These are phyloP conservation scores for Camelina laxa DNA, from an alignment of 345 rosid genomes.

Conservation along the genomic window DNA sequence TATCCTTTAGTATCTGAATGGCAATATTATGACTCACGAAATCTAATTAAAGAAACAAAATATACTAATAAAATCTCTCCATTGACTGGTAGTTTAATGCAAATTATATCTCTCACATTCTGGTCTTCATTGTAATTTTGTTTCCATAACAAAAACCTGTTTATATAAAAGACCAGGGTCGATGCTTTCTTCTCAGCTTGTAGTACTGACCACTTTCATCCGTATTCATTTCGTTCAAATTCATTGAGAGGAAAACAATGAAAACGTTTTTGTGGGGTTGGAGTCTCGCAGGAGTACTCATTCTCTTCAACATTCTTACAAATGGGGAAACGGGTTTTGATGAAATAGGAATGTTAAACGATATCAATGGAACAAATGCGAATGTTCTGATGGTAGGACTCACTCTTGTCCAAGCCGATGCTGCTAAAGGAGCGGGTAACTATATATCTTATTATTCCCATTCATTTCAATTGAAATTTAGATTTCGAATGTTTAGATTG, in stretches of 20 bases:
- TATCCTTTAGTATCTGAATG: neutral
- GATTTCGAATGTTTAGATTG: neutral
- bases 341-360: slow-evolving; percentile 3
- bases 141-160: slow-evolving; percentile 3
- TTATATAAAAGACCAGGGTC: slow-evolving; percentile 1
- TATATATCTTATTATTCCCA: neutral
- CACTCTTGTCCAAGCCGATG: slow-evolving; percentile 67
- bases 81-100: slow-evolving; percentile 8
- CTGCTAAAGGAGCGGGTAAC: slow-evolving; percentile 79
- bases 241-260: slow-evolving; percentile 19
- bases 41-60: neutral
- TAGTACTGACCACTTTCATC: neutral
- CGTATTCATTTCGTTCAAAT: neutral
- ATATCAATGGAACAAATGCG: slow-evolving; percentile 17
- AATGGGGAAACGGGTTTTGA: slow-evolving; percentile 21
- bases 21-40: neutral
- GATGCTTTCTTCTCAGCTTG: neutral
- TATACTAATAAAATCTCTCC: neutral
- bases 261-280: slow-evolving; percentile 21
- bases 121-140: neutral
- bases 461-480: neutral
- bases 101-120: neutral
- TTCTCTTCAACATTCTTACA: slow-evolving; percentile 29
- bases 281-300: slow-evolving; percentile 27
- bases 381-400: slow-evolving; percentile 59